Evolutionary conservation across 495 filamentous ascomycete species (phyloP), one percentile per base, ranked within the genome.

Genomic region (Antarctomyces pellizariae): DNA sequence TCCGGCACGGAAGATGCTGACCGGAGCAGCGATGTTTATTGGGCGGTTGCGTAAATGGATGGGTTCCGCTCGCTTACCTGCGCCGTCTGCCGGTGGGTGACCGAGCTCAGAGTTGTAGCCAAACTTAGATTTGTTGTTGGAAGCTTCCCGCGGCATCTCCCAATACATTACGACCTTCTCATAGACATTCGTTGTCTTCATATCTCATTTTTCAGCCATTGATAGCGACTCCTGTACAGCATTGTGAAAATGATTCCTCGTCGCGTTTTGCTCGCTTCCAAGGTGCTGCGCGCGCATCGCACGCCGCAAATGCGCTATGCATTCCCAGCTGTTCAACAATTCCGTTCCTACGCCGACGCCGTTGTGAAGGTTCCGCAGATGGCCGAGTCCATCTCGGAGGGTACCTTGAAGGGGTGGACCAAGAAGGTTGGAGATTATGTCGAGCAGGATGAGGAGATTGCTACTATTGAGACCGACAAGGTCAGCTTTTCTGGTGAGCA

Each of bases 381-480:
- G 86, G 86, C 86, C 29, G 86, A 99, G 49, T 99, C 89, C 8
- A 95, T 99, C 46, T 89, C 78, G 21, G 86, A 99, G 50, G 86
- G 86, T 29, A 95, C 89, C 11, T 49, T 99, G 44, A 95, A 91
- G 54, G 79, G 91, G 41, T 99, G 76, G 57, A 73, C 67, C 33
- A 95, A 95, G 63, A 67, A 90, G 54, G 58, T 92, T 45, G 86
- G 86, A 30, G 89, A 99, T 54, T 86, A 64, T 39, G 82, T 99
- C 9, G 77, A 86, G 54, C 71, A 72, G 43, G 89, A 95, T 43
- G 89, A 99, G 50, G 89, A 95, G 48, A 86, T 99, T 44, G 89
- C 86, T 16, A 91, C 89, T 18, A 99, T 99, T 45, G 86, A 99
- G 52, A 99, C 86, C n/a, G 89, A 99, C 61, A 99, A 99, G 75